Percentiles rank a stretch among this genome's conserved stretches.
These are phyloP conservation scores for Diaporthe sp. DNA, from an alignment of 2,329 filamentous ascomycete genomes.

Conservation along the genomic window DNA sequence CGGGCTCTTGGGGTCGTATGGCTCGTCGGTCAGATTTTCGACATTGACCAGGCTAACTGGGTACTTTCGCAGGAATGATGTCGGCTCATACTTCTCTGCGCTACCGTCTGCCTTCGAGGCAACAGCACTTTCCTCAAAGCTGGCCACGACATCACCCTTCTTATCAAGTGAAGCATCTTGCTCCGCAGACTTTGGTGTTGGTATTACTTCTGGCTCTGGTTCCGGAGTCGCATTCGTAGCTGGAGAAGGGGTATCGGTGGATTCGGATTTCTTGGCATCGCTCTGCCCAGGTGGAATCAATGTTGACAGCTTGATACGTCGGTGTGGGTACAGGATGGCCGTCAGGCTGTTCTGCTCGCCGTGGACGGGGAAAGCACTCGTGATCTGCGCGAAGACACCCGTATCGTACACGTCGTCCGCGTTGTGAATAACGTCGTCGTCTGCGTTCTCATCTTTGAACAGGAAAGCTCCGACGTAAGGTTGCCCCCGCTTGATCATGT, in stretches of 20 bases:
- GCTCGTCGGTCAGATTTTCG: slow-evolving; percentile 90
- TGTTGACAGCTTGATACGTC: slow-evolving; percentile 90
- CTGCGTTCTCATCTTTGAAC: slow-evolving; percentile 95
- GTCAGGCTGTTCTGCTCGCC: slow-evolving; percentile 89
- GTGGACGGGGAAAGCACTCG: slow-evolving; percentile 91
- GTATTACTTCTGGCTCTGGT: slow-evolving; percentile 69
- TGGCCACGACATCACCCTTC: slow-evolving; percentile 95
- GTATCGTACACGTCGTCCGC: slow-evolving; percentile 94
- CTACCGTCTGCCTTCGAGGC: slow-evolving; percentile 68
- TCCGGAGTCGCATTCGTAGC: slow-evolving; percentile 33
- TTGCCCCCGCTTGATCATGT: slow-evolving; percentile 96
- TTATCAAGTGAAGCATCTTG: slow-evolving; percentile 73
- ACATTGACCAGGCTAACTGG: slow-evolving; percentile 95
- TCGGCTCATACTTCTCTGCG: slow-evolving; percentile 81
- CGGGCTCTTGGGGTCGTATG: slow-evolving; percentile 89
- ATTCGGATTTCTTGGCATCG: slow-evolving; percentile 65
- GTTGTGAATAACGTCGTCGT: slow-evolving; percentile 93
- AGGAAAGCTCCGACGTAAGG: slow-evolving; percentile 97
- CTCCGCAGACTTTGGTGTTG: slow-evolving; percentile 62
- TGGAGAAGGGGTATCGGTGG: slow-evolving; percentile 54
- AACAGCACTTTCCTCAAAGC: slow-evolving; percentile 88
- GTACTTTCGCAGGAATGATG: slow-evolving; percentile 91
- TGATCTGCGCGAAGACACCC: slow-evolving; percentile 97
- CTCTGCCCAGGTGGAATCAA: slow-evolving; percentile 77
- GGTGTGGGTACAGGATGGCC: slow-evolving; percentile 95